Evolutionary conservation across 306 rosid species (phyloP), one percentile per base, ranked within the genome.

Genomic region (Boehmeria nivea): DNA sequence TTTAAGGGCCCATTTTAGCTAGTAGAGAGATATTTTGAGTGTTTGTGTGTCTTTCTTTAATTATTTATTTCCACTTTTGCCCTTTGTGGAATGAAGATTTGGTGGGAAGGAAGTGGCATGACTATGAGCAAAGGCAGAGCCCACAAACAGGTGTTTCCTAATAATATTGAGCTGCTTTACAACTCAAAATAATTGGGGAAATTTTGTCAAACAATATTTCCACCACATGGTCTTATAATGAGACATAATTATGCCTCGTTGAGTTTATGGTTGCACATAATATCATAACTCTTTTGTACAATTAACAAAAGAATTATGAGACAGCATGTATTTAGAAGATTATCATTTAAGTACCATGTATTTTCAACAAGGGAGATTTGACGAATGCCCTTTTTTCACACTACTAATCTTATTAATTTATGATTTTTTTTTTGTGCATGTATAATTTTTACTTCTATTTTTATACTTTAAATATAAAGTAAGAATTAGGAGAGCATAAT

Each of bases 211-310:
- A 10, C 17, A 43, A 28, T 43, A 44, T 28, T 24, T 59, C 54
- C 64, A 45, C 54, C 54, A 42, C 51, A 42, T 57, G 63, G 40
- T 16, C 33, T 57, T 40, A 57, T 57, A 42, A 59, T 44, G 16
- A 45, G 54, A 44, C 64, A 44, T 44, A 44, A 45, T 59, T 44
- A 59, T 59, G 64, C 64, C 12, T 44, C 9, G 26, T 20, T 59
- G 43, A 31, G 19, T 20, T 59, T 45, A 44, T 43, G 40, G 26
- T 25, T 59, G 33, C 6, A 28, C 5, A 31, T 12, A 23, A 21
- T 2, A 26, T 51, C 16, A 42, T 14, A 3, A 42, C 12, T 42
- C 8, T 42, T 42, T 42, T 5, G 46, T 42, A 10, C 9, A 31
- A 10, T 4, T 4, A 31, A 2, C 5, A 31, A 31, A 28, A 28